A percentile compares a stretch with the other conserved stretches of the same genome.
These are phyloP conservation scores for Ceratocystis harringtonii DNA, from an alignment of 2,329 filamentous ascomycete genomes.

Conservation along the genomic window DNA sequence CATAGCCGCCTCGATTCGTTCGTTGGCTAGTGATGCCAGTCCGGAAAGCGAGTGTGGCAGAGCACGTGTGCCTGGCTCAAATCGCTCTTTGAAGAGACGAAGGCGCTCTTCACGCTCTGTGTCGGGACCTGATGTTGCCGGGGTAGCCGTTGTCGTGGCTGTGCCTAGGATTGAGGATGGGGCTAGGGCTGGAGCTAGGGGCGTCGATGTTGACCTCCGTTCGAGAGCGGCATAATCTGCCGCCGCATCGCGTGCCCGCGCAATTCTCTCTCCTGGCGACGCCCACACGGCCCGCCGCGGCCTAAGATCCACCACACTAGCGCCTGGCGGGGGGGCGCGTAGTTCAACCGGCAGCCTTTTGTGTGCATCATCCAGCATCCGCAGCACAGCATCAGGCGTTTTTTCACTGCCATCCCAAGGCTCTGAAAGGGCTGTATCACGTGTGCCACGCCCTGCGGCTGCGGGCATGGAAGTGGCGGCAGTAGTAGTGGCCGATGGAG, in stretches of 20 bases:
- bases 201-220: too few species aligned
- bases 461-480: slow-evolving; percentile 26
- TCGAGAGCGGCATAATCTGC: slow-evolving; percentile 31
- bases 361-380: slow-evolving; percentile 68
- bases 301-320: slow-evolving; percentile 35
- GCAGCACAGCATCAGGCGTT: slow-evolving; percentile 58
- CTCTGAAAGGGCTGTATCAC: slow-evolving; percentile 49
- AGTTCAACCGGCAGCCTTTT: slow-evolving; percentile 47
- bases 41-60: slow-evolving; percentile 67
- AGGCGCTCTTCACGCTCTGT: slow-evolving; percentile 58
- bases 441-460: slow-evolving; percentile 52
- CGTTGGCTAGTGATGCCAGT: slow-evolving; percentile 69
- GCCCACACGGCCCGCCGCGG: slow-evolving; percentile 28
- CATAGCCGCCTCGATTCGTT: slow-evolving; percentile 83
- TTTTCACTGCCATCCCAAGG: slow-evolving; percentile 70
- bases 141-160: slow-evolving; percentile 25
- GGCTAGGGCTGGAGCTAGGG: slow-evolving; percentile 25
- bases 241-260: slow-evolving; percentile 42
- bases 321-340: slow-evolving; percentile 24
- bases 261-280: slow-evolving; percentile 34
- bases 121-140: slow-evolving; percentile 40
- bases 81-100: slow-evolving; percentile 65
- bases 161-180: slow-evolving; percentile 23
- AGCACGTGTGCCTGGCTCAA: slow-evolving; percentile 53
- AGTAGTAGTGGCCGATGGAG: neutral